Base-by-base conservation (phyloP, 2,329 filamentous ascomycete species). In the Aspergillus hiratsukae region DNA sequence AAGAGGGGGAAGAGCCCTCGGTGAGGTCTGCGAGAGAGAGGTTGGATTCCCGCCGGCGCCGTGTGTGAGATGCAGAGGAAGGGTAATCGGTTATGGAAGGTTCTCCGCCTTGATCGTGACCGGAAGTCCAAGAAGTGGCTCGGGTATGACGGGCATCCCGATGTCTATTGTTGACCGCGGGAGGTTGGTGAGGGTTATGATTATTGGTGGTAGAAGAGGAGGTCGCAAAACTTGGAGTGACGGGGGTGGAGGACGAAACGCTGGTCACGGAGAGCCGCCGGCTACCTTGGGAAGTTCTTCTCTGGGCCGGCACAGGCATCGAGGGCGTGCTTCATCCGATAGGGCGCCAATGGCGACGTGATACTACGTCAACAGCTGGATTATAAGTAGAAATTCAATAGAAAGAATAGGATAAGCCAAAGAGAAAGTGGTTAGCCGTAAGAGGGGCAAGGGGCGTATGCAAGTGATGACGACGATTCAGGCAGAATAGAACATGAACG, bases 131-230 rank as follows among this genome's bases (percentile, higher is more conserved):
- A 54, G 70, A 73, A 57, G 68, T 72, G 43, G 66, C 64, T 55
- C 71, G 69, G 60, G 65, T 64, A 59, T 72, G 71, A 60, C 65
- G 69, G 58, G 69, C 69, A 72, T 72, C 61, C 66, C 68, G 66
- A 25, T 60, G 49, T 59, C 68, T 72, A 58, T 67, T 61, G 51
- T 54, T 55, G 41, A 58, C 58, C 19, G 58, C 58, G 57, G 61
- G 50, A 51, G 58, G 62, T 40, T 14, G 61, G 53, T 17, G 68
- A 64, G 59, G 66, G 61, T 48, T 51, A 58, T 54, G 63, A 61
- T 63, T 61, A 56, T 58, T 64, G 11, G 53, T 61, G 59, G 63
- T 60, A 60, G 57, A 52, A 54, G 56, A 31, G 51, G 58, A 23
- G 49, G 49, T 41, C 49, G 54, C 54, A 37, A 56, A 25, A 40